phyloP scores from a whole-genome alignment of 352 stramenopile species.

The Pythium coloratum region DNA sequence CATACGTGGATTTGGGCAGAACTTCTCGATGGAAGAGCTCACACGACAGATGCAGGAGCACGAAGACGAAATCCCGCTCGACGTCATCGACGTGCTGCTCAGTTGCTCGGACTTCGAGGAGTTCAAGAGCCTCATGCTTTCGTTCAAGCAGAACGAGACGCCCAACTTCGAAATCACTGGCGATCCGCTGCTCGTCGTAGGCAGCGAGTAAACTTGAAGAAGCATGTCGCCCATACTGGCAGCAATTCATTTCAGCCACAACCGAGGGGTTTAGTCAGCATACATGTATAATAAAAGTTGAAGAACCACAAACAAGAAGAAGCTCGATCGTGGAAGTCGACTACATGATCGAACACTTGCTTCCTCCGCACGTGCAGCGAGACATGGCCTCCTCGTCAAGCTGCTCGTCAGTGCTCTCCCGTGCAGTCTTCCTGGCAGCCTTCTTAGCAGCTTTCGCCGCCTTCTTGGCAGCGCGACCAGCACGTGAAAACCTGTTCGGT shows the following conservation, averaged over 20 bases:
- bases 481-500: slow-evolving; percentile 9
- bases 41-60: slow-evolving; percentile 83
- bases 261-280: slow-evolving; percentile 2
- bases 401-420: slow-evolving; percentile 33
- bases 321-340: not conserved
- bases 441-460: slow-evolving; percentile 22
- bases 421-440: slow-evolving; percentile 14
- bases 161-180: slow-evolving; percentile 77
- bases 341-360: slow-evolving; percentile 69
- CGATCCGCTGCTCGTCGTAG: slow-evolving; percentile 49
- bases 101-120: slow-evolving; percentile 87
- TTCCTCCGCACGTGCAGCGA: slow-evolving; percentile 47
- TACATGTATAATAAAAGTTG: slow-evolving; percentile 14
- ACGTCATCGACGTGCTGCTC: slow-evolving; percentile 80
- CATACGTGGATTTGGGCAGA: slow-evolving; percentile 26
- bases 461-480: slow-evolving; percentile 22
- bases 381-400: slow-evolving; percentile 66
- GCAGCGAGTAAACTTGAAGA: slow-evolving; percentile 7
- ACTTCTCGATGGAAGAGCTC: slow-evolving; percentile 84
- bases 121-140: slow-evolving; percentile 87
- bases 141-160: slow-evolving; percentile 83
- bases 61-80: slow-evolving; percentile 78
- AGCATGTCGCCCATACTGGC: not conserved
- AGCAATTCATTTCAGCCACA: not conserved
- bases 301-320: slow-evolving; percentile 3